Evolutionary conservation across 1,284 basidiomycete species (phyloP).

Genomic region (Trichosporon faecale): DNA sequence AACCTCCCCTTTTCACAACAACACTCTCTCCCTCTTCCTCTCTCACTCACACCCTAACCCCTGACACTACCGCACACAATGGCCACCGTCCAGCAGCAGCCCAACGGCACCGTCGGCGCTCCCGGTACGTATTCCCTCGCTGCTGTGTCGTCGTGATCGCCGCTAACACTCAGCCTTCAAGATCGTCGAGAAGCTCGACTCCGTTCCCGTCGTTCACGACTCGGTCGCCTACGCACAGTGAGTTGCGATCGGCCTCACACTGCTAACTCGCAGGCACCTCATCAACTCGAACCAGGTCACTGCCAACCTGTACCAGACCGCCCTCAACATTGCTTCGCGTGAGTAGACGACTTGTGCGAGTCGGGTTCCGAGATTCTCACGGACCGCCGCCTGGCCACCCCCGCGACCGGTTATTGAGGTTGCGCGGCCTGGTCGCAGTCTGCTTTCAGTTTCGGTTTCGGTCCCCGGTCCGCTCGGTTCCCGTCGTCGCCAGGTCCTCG

Average conservation of each 20-base stretch:
- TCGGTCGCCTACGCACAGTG: constrained; percentile 48
- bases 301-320: constrained; percentile 44
- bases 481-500: neutral
- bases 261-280: constrained; percentile 29
- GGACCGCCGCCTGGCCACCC: neutral
- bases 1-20: neutral
- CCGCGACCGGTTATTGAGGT: neutral
- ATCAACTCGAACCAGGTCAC: constrained; percentile 47
- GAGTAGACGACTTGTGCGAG: constrained; percentile 21
- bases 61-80: constrained; percentile 15
- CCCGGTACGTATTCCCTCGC: constrained; percentile 12
- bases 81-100: constrained; percentile 25
- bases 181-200: constrained; percentile 48
- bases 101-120: constrained; percentile 7
- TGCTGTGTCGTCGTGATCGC: neutral
- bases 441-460: neutral
- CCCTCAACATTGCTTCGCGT: constrained; percentile 44
- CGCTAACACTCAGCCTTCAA: constrained; percentile 41
- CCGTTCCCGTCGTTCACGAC: constrained; percentile 50
- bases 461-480: neutral
- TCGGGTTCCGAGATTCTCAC: neutral
- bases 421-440: neutral
- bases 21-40: constrained; percentile 4
- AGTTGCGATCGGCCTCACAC: constrained; percentile 20
- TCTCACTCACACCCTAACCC: neutral